phyloP scores from a whole-genome alignment of 257 asterid genomes.

The Fraxinus anomala region DNA sequence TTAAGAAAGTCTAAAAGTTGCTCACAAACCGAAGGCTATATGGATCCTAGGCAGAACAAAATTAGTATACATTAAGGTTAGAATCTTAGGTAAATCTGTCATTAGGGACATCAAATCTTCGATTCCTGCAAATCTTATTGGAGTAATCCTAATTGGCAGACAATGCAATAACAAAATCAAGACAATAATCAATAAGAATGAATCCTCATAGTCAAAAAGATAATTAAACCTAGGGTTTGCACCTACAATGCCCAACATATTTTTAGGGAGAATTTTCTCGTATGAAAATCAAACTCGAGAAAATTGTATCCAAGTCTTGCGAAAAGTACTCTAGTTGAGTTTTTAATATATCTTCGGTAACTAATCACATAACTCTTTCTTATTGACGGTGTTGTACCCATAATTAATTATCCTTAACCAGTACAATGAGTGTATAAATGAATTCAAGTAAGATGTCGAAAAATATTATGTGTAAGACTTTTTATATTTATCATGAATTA shows the following conservation, averaged over 20 bases:
- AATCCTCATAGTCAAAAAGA: not conserved
- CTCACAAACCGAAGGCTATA: not conserved
- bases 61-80: not conserved
- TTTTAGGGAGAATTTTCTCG: conserved; percentile 22
- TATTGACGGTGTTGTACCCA: too few species aligned
- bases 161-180: conserved; percentile 16
- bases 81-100: not conserved
- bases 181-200: conserved; percentile 9
- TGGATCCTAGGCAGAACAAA: not conserved
- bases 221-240: conserved; percentile 31
- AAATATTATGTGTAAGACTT: too few species aligned
- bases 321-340: too few species aligned
- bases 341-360: not conserved
- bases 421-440: too few species aligned
- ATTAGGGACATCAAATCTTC: not conserved
- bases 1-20: not conserved
- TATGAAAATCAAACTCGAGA: not conserved
- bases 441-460: not conserved
- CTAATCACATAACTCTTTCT: too few species aligned
- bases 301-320: not conserved
- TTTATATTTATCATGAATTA: not conserved
- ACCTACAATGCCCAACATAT: conserved; percentile 35
- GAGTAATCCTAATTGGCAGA: conserved; percentile 33
- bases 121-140: conserved; percentile 25
- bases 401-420: too few species aligned